Conservation (phyloP, 1,139 yeast species). For the Geotrichum restrictum region DNA sequence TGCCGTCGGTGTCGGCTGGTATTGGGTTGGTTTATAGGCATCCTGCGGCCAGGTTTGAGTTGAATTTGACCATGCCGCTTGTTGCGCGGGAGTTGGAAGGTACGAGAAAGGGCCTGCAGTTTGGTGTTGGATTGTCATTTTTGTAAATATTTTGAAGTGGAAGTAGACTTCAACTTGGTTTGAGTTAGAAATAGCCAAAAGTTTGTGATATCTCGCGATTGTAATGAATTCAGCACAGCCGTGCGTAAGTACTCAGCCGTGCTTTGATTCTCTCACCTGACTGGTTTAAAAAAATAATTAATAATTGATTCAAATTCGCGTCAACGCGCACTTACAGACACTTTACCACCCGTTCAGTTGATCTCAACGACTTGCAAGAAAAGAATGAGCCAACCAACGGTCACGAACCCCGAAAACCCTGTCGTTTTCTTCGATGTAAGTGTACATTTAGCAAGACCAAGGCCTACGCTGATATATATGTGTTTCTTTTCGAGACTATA, state of each 20-base stretch:
- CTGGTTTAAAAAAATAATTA: background rate
- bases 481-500: no score
- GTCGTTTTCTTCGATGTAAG: conserved; percentile 44
- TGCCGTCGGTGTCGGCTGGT: conserved; percentile 46
- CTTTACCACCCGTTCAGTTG: no score
- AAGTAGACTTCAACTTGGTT: background rate
- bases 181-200: background rate
- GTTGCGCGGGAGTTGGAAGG: conserved; percentile 61
- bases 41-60: conserved; percentile 86
- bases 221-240: no score
- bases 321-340: no score
- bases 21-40: conserved; percentile 77
- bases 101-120: conserved; percentile 80
- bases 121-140: conserved; percentile 86
- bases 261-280: background rate
- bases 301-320: no score
- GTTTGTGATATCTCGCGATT: background rate
- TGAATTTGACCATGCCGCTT: conserved; percentile 79
- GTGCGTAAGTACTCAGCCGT: background rate
- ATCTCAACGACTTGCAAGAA: no score
- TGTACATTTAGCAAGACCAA: conserved; percentile 13
- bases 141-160: conserved; percentile 42
- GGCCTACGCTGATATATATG: no score
- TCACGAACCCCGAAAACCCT: conserved; percentile 29
- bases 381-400: background rate